Evolutionary conservation across 2,329 filamentous ascomycete genomes (phyloP), one percentile per base, ranked within the genome.

Genomic region (Paecilomyces dactylethromorphus): DNA sequence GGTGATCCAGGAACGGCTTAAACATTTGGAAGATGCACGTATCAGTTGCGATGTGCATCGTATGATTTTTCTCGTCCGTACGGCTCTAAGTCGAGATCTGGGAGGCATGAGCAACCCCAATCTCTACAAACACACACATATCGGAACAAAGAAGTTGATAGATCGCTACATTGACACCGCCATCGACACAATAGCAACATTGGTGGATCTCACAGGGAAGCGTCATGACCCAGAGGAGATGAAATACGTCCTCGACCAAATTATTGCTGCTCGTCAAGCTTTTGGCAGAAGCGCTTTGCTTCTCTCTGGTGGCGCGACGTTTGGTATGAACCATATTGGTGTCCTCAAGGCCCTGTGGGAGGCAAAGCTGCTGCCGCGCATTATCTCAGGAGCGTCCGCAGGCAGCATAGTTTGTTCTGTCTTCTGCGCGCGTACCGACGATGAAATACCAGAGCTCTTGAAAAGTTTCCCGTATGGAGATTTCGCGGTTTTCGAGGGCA

Each of bases 241-340:
- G 51, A 83, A 78, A 58, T 76, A 81, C 58, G 79, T 87, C 3
- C 78, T 92, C 5, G 88, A 92, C 57, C 84, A 86, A 58, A 80
- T 94, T 63, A 74, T 92, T 53, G 84, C 85, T 58, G 84, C 90
- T 1, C 84, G 90, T 45, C 89, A 92, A 68, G 89, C 89, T 35
- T 95, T 92, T 68, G 91, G 91, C n/a, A 83, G 91, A 62, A 94
- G 88, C 62, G 92, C 91, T 0, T 77, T 96, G 55, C 79, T 95
- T 10, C 79, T 96, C 10, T 95, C 91, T 3, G 92, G 92, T 7
- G 92, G 92, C 1, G 91, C 89, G 1, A 94, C 92, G 0, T 91
- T 95, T 75, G 92, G 92, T 49, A 95, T 96, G 90, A 90, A 90
- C 60, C 92, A 96, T 71, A 89, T 96, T 57, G 92, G 92, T 1